These are phyloP conservation scores for Xerocomus tenax DNA, from an alignment of 1,284 basidiomycete genomes.

Conservation along the genomic window DNA sequence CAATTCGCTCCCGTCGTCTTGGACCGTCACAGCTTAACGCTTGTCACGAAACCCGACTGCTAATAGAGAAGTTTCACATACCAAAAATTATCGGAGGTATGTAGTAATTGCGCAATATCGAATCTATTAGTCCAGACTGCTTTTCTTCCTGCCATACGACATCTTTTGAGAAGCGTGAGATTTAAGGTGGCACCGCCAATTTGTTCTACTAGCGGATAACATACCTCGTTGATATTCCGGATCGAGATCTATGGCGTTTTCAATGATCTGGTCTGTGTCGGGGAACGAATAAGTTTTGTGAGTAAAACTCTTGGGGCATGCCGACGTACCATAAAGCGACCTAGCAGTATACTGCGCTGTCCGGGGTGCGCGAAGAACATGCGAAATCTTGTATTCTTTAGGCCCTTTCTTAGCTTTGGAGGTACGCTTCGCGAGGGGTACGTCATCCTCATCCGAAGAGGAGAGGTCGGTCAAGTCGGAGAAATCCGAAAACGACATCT, in stretches of 20 bases:
- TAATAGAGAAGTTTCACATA: slow-evolving; percentile 17
- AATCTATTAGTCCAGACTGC: slow-evolving; percentile 46
- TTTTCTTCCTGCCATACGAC: slow-evolving; percentile 43
- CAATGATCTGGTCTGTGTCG: slow-evolving; percentile 39
- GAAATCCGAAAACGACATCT: slow-evolving; percentile 31
- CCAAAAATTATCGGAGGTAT: slow-evolving; percentile 49
- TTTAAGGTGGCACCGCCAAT: not conserved
- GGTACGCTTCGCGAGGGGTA: slow-evolving; percentile 20
- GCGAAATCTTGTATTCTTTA: slow-evolving; percentile 32
- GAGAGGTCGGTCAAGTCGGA: slow-evolving; percentile 42
- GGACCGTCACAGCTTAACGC: slow-evolving; percentile 16
- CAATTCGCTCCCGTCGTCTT: slow-evolving; percentile 38
- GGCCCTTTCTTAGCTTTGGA: slow-evolving; percentile 18
- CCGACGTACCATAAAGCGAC: slow-evolving; percentile 38
- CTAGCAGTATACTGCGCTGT: slow-evolving; percentile 39
- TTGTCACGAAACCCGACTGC: not conserved
- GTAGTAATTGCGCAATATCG: slow-evolving; percentile 49
- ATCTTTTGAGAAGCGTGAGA: slow-evolving; percentile 27
- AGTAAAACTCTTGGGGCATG: not conserved
- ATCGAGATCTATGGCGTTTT: slow-evolving; percentile 40
- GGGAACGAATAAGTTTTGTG: not conserved
- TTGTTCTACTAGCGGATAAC: not conserved
- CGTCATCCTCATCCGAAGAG: slow-evolving; percentile 32
- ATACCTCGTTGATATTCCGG: slow-evolving; percentile 49
- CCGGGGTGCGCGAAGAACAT: slow-evolving; percentile 36